A percentile compares a stretch with the other conserved stretches of the same genome.
Evolutionary conservation across 2,329 filamentous ascomycete genomes (phyloP).

Genomic region (Truncatella angustata): DNA sequence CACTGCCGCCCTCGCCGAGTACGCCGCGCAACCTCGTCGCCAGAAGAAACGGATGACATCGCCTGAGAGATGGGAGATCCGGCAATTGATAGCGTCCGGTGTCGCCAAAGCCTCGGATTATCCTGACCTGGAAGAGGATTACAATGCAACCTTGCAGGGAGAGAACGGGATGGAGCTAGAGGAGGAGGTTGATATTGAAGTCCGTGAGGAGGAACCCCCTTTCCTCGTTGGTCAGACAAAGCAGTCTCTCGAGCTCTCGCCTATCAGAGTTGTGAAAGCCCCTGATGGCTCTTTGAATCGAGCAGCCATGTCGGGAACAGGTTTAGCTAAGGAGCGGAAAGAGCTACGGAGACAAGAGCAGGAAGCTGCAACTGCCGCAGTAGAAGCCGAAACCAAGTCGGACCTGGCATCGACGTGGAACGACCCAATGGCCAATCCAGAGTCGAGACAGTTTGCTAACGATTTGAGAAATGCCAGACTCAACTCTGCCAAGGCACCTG

Average conservation of each 20-base stretch:
- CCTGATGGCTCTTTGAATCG: slow-evolving; percentile 98
- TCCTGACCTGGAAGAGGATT: slow-evolving; percentile 91
- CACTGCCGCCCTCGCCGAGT: slow-evolving; percentile 63
- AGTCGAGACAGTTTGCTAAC: slow-evolving; percentile 83
- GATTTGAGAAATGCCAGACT: slow-evolving; percentile 71
- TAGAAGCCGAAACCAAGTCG: slow-evolving; percentile 71
- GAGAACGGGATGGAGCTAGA: slow-evolving; percentile 89
- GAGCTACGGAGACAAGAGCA: slow-evolving; percentile 87
- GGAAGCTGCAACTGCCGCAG: slow-evolving; percentile 69
- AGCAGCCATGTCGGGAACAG: slow-evolving; percentile 90
- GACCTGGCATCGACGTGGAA: slow-evolving; percentile 92
- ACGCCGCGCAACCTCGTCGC: slow-evolving; percentile 51
- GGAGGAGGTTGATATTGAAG: slow-evolving; percentile 95
- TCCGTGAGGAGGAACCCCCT: slow-evolving; percentile 92
- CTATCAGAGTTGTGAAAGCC: slow-evolving; percentile 94
- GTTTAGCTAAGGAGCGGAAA: slow-evolving; percentile 83
- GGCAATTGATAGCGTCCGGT: slow-evolving; percentile 92
- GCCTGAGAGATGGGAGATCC: slow-evolving; percentile 95
- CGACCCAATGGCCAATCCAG: slow-evolving; percentile 88
- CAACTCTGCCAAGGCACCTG: slow-evolving; percentile 52
- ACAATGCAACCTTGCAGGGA: slow-evolving; percentile 81
- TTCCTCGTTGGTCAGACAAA: slow-evolving; percentile 96
- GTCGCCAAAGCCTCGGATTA: slow-evolving; percentile 92
- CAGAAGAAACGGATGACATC: slow-evolving; percentile 93
- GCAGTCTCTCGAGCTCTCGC: slow-evolving; percentile 89